Base-by-base conservation (phyloP, 75 land plant species). In the Pinus taeda region DNA sequence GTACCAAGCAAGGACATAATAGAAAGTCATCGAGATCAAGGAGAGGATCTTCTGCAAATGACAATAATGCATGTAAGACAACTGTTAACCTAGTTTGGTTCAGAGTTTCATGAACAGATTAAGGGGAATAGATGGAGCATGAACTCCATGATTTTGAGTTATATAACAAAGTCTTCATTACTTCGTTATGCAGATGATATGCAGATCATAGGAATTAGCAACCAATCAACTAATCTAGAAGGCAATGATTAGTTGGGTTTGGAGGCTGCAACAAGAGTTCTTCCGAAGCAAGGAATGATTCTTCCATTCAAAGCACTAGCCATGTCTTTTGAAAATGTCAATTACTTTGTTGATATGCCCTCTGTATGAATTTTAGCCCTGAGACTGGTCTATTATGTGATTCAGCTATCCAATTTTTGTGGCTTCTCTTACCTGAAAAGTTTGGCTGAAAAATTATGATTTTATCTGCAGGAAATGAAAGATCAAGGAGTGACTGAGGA, bases 401-500 rank as follows among this genome's bases (percentile, higher is more conserved):
- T 53, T 56, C 12, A 55, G 75, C 24, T 9, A 20, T 4, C 59
- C 26, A 7, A 6, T 56, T 17, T 57, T 74, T 24, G 14, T 56
- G 33, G 75, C 15, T 15, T 53, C 15, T 74, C 24, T 20, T 80
- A 13, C 71, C 75, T 62, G 1, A 58, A 9, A 21, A n/a, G 33
- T 78, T 78, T 36, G 57, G 20, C 18, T 42, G 66, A 26, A 26
- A 57, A 81, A 12, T 29, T 72, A 13, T 37, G 17, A 75, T 49
- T 74, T 42, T 71, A 4, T 36, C 60, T 29, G 56, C 81, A 91
- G 93, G 96, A 91, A 85, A 89, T 93, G 92, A 93, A 83, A 74
- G 84, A 82, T 21, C 93, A 91, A 76, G 92, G 93, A 67, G 83
- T 91, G 4, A 86, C 87, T 15, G 94, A 91, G n/a, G 83, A 85